These are phyloP conservation scores for Cryphonectria nitschkei DNA, from an alignment of 2,329 filamentous ascomycete species.

Conservation along the genomic window DNA sequence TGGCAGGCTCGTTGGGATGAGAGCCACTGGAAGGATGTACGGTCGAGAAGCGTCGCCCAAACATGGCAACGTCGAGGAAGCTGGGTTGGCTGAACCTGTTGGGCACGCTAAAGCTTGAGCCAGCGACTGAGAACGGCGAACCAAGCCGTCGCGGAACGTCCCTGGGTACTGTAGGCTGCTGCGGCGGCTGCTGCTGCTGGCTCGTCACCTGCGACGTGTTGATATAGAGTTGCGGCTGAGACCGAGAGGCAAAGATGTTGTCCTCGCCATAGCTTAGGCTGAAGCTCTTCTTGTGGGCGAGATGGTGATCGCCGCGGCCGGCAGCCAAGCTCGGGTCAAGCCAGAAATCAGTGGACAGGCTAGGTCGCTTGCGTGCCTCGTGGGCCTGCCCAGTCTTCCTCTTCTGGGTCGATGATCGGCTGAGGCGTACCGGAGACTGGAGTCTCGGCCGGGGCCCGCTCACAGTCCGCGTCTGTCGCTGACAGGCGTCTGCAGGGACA, in stretches of 20 bases:
- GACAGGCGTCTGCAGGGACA: constrained; percentile 40
- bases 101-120: constrained; percentile 63
- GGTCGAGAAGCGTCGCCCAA: constrained; percentile 60
- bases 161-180: constrained; percentile 37
- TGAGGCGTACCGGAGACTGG: constrained; percentile 58
- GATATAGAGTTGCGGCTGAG: constrained; percentile 20
- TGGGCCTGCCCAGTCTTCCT: constrained; percentile 54
- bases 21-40: constrained; percentile 52
- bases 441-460: constrained; percentile 51
- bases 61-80: constrained; percentile 48
- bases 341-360: constrained; percentile 59
- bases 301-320: constrained; percentile 27
- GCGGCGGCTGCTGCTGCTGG: constrained; percentile 24
- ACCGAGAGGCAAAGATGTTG: constrained; percentile 20
- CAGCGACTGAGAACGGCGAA: constrained; percentile 59
- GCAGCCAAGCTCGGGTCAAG: constrained; percentile 45
- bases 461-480: constrained; percentile 52
- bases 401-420: constrained; percentile 59
- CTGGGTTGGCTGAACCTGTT: constrained; percentile 55
- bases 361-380: constrained; percentile 59
- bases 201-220: constrained; percentile 27
- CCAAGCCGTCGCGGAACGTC: constrained; percentile 54
- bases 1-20: constrained; percentile 39
- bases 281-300: constrained; percentile 37
- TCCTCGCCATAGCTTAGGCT: constrained; percentile 32